Conservation (phyloP, 441 rosid species). For the Bocquillonia castaneifolia region DNA sequence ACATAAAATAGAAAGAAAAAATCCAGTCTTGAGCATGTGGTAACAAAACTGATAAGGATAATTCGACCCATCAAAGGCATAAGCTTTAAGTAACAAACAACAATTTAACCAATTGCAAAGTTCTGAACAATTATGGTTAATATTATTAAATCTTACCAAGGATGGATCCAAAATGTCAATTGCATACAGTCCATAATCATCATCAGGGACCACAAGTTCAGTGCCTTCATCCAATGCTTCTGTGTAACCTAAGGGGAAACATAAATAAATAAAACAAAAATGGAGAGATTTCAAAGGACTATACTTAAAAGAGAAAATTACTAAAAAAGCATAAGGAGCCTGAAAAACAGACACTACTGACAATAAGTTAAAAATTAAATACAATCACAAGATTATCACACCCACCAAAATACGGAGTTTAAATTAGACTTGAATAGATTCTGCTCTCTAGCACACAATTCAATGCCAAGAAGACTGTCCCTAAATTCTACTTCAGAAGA, state of each 20-base stretch:
- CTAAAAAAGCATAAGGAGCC: neutral
- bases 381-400: neutral
- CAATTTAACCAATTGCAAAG: neutral
- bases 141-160: constrained; percentile 38
- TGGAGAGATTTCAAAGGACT: neutral
- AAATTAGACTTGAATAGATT: neutral
- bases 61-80: neutral
- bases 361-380: neutral
- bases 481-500: neutral
- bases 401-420: neutral
- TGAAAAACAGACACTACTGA: neutral
- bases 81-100: neutral
- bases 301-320: neutral
- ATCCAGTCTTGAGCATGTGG: neutral
- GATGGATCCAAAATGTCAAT: constrained; percentile 84
- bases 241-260: constrained; percentile 54
- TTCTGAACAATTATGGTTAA: neutral
- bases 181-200: constrained; percentile 74
- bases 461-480: neutral
- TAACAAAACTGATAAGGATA: neutral
- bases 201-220: constrained; percentile 75
- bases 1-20: neutral
- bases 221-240: constrained; percentile 52
- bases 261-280: neutral
- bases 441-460: neutral